phyloP scores from a whole-genome alignment of 1,284 basidiomycete species.

The Lignosus rhinocerotis region DNA sequence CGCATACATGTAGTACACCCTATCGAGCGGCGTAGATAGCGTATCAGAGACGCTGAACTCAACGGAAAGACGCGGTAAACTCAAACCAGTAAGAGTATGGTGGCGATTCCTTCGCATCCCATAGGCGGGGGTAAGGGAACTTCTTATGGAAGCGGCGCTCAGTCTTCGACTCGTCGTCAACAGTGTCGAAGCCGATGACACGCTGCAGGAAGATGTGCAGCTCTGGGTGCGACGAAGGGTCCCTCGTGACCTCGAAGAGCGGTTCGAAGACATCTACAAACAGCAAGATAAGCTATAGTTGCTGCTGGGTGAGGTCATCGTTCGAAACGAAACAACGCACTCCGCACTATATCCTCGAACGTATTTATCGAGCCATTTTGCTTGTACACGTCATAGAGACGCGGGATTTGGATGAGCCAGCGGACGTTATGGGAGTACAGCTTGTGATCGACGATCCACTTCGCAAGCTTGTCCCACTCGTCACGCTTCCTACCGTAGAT shows the following conservation, averaged over 20 bases:
- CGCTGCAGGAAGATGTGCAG: slow-evolving; percentile 95
- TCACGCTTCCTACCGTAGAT: slow-evolving; percentile 83
- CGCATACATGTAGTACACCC: slow-evolving; percentile 98
- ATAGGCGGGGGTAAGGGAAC: slow-evolving; percentile 91
- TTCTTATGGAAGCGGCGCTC: slow-evolving; percentile 93
- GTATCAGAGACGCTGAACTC: background rate
- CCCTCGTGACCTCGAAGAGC: slow-evolving; percentile 94
- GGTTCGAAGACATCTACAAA: slow-evolving; percentile 86
- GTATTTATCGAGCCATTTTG: slow-evolving; percentile 82
- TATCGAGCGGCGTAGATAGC: slow-evolving; percentile 29
- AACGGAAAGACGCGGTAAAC: background rate
- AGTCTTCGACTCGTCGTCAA: slow-evolving; percentile 96
- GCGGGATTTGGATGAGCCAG: slow-evolving; percentile 97
- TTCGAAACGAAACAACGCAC: slow-evolving; percentile 50
- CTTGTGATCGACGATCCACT: slow-evolving; percentile 95
- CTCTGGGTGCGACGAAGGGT: slow-evolving; percentile 90
- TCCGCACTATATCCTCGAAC: slow-evolving; percentile 90
- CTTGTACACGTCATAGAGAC: slow-evolving; percentile 97
- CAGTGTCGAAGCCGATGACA: slow-evolving; percentile 95
- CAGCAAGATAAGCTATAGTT: background rate
- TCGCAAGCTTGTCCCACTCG: slow-evolving; percentile 99
- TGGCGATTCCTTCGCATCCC: slow-evolving; percentile 89
- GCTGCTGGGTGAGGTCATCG: background rate
- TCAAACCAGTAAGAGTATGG: slow-evolving; percentile 92
- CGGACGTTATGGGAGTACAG: slow-evolving; percentile 96